phyloP scores from a whole-genome alignment of 2,329 filamentous ascomycete genomes.

The Trichoderma polysporum region DNA sequence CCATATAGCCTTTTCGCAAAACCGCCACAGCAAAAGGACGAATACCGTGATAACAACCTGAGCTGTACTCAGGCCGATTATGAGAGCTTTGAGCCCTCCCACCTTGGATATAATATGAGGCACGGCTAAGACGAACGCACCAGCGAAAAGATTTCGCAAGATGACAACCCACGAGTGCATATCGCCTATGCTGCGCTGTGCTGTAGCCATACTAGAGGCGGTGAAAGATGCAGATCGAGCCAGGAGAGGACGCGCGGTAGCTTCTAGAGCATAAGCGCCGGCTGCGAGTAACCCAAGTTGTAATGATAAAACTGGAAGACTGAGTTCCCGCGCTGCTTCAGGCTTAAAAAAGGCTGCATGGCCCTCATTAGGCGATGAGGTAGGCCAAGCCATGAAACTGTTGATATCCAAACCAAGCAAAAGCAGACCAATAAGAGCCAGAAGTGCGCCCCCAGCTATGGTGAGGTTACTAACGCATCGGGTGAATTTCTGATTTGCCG shows the following conservation, averaged over 20 bases:
- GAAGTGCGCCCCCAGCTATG: constrained; percentile 38
- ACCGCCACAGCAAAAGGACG: constrained; percentile 41
- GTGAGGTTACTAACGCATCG: constrained; percentile 34
- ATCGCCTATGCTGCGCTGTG: constrained; percentile 47
- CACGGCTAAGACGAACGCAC: constrained; percentile 44
- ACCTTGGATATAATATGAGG: constrained; percentile 38
- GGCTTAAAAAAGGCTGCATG: constrained; percentile 30
- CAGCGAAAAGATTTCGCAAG: constrained; percentile 43
- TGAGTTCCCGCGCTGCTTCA: constrained; percentile 29
- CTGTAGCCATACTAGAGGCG: constrained; percentile 45
- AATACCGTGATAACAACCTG: constrained; percentile 41
- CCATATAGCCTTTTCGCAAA: constrained; percentile 43
- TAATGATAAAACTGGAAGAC: constrained; percentile 45
- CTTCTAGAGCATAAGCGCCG: constrained; percentile 42
- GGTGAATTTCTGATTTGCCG: constrained; percentile 35
- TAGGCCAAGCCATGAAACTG: constrained; percentile 25
- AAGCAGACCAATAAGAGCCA: constrained; percentile 44
- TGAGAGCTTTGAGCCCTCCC: constrained; percentile 39
- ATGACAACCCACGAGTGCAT: constrained; percentile 47
- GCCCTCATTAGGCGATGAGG: neutral
- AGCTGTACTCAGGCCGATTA: constrained; percentile 43
- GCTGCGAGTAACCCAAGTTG: constrained; percentile 49
- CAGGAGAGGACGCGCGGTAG: constrained; percentile 43
- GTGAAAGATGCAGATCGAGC: constrained; percentile 51
- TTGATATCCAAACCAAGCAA: constrained; percentile 43